Base-by-base conservation (phyloP, 306 rosid species). In the Sophora flavescens region DNA sequence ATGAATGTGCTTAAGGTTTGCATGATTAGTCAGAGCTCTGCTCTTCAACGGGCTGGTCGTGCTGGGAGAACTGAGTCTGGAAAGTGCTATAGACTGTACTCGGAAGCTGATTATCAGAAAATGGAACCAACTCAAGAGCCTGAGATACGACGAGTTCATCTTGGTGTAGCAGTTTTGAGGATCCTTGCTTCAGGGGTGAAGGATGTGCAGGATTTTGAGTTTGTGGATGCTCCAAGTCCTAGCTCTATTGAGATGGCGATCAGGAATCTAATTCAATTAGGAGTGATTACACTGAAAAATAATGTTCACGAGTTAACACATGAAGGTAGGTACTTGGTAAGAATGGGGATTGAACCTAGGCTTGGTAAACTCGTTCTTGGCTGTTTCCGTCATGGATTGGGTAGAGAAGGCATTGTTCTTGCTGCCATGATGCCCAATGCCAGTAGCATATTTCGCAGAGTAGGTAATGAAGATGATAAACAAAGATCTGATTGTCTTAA, bases 21-120 rank as follows among this genome's bases (percentile, higher is more conserved):
- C 88, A 60, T 86, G 88, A 88, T 88, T 78, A 95, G 97, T 76
- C 87, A 84, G 86, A 95, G 99, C 78, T 95, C 99, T 69, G 98
- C 99, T 81, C 76, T 79, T 67, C 99, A 95, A 83, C 88, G 99
- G 87, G 88, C 93, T 42, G 99, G 99, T 52, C 97, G 99, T 80
- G 97, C 99, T 67, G 98, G 99, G 74, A 91, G 99, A 84, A 95
- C 96, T 12, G 98, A 82, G 77, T 90, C 99, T 59, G 99, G 99
- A 64, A 76, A 77, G 81, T 95, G 99, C 76, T 95, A 90, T 82
- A 90, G 99, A 80, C 89, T 95, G 41, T 95, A 95, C 85, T 84
- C 93, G 0, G 88, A 87, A 80, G 77, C 86, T 71, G 97, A 89
- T 66, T 95, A 88, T 83, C 82, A 87, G 64, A 51, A 80, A 10